These are phyloP conservation scores for Fusarium floridanum DNA, from an alignment of 2,329 filamentous ascomycete genomes.

Conservation along the genomic window DNA sequence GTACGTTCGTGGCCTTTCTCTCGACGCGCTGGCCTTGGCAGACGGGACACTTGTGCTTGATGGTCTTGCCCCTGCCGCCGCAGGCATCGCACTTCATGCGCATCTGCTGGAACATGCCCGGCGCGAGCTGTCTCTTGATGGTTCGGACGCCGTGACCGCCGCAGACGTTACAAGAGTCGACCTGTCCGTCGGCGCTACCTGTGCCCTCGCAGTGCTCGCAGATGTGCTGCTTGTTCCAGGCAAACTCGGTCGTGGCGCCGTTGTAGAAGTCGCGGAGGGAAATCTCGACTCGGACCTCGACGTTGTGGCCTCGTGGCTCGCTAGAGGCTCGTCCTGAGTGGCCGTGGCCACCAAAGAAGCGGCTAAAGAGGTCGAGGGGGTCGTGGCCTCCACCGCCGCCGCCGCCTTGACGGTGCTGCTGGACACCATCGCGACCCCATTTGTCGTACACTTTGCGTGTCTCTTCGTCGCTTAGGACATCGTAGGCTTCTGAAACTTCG, in stretches of 20 bases:
- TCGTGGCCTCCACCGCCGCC: slow-evolving; percentile 74
- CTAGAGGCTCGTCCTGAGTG: slow-evolving; percentile 81
- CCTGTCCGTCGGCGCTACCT: slow-evolving; percentile 84
- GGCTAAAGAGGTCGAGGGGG: slow-evolving; percentile 95
- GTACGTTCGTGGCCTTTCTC: slow-evolving; percentile 77
- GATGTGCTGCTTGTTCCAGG: slow-evolving; percentile 93
- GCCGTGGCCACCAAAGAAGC: slow-evolving; percentile 94
- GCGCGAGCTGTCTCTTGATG: slow-evolving; percentile 91
- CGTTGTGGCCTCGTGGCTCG: slow-evolving; percentile 85
- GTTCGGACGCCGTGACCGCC: slow-evolving; percentile 86
- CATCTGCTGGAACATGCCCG: slow-evolving; percentile 98
- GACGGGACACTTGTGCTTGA: slow-evolving; percentile 85
- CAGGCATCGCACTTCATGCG: slow-evolving; percentile 92
- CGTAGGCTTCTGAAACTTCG: slow-evolving; percentile 94
- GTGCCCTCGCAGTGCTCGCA: slow-evolving; percentile 92
- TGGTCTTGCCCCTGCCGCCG: slow-evolving; percentile 87
- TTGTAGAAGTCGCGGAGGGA: slow-evolving; percentile 94
- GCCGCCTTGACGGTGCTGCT: slow-evolving; percentile 81
- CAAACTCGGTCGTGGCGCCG: slow-evolving; percentile 87
- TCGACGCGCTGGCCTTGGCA: slow-evolving; percentile 86
- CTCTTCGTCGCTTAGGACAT: slow-evolving; percentile 84
- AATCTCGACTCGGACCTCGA: slow-evolving; percentile 86
- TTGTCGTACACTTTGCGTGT: slow-evolving; percentile 92
- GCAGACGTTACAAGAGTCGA: slow-evolving; percentile 84
- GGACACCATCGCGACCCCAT: slow-evolving; percentile 90